Evolutionary conservation across 2,329 filamentous ascomycete species (phyloP).

Genomic region (Lasiodiplodia theobromae): DNA sequence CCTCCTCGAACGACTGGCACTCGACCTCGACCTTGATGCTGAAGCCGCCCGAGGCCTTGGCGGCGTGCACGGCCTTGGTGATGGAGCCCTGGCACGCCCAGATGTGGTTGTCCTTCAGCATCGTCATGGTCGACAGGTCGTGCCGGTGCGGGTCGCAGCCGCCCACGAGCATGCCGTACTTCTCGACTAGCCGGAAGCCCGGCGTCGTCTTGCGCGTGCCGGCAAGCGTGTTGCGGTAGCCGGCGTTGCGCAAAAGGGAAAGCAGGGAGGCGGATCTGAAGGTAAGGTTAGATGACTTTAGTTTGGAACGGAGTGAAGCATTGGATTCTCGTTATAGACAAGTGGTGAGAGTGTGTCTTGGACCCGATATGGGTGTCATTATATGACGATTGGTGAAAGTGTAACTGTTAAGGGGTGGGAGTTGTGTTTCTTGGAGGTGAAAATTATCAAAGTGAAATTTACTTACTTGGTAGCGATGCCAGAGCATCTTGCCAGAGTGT

Average conservation of each 20-base stretch:
- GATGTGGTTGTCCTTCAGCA: conserved; percentile 99
- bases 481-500: conserved; percentile 87
- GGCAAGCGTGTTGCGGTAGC: conserved; percentile 84
- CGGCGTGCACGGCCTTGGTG: conserved; percentile 81
- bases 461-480: conserved; percentile 76
- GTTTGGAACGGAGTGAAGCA: not conserved
- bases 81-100: conserved; percentile 87
- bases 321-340: not conserved
- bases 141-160: conserved; percentile 91
- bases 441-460: not conserved
- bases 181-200: conserved; percentile 93
- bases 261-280: conserved; percentile 55
- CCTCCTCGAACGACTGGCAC: conserved; percentile 85
- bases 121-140: conserved; percentile 89
- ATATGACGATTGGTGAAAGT: not conserved
- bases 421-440: not conserved
- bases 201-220: conserved; percentile 97
- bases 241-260: conserved; percentile 62
- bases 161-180: conserved; percentile 96
- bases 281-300: not conserved
- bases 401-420: not conserved
- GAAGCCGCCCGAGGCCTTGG: conserved; percentile 85
- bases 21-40: conserved; percentile 95
- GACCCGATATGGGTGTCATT: not conserved
- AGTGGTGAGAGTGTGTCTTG: not conserved